Base-by-base conservation (phyloP, 495 filamentous ascomycete species). In the Penicillium maclennaniae region DNA sequence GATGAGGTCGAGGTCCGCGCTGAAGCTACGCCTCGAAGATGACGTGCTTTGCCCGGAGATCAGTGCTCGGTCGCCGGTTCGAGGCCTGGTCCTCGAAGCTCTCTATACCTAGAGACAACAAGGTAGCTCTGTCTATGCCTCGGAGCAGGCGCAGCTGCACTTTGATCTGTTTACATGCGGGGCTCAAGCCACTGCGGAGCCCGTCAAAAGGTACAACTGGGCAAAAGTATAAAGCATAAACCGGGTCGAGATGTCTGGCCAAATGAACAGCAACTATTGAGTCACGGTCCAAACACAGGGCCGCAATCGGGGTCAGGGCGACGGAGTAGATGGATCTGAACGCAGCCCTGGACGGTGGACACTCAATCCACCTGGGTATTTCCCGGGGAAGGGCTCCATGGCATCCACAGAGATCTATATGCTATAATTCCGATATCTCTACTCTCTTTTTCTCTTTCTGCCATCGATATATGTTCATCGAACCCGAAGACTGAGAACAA, bases 141-240 rank as follows among this genome's bases (percentile, higher is more conserved):
- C 5, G 23, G 23, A 23, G 23, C 5, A 9, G 16, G 38, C 20
- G 16, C 51, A 41, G 45, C 50, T 63, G 60, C 59, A 61, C 38
- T 52, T 46, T 55, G 54, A 58, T 61, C 54, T 55, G 59, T 58
- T 62, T 36, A 59, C 39, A 34, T 58, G 60, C 60, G 62, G 60
- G 62, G 62, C 56, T 34, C 62, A 66, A 61, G 62, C 62, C 62
- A 66, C 62, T 60, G 62, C 62, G 62, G 62, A 62, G 59, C 56
- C 53, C 39, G 38, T 36, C 42, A 34, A 41, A 28, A 31, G 27
- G 27, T 7, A 31, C 27, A 7, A 23, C 23, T 23, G 10, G 6
- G 31, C 31, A 4, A 34, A 34, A 31, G 27, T 34, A 34, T 34
- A 34, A 34, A 34, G 31, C 31, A 34, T 12, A 34, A 12, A 34